These are phyloP conservation scores for Boletus fagicola DNA, from an alignment of 768 basidiomycete genomes.

Conservation along the genomic window DNA sequence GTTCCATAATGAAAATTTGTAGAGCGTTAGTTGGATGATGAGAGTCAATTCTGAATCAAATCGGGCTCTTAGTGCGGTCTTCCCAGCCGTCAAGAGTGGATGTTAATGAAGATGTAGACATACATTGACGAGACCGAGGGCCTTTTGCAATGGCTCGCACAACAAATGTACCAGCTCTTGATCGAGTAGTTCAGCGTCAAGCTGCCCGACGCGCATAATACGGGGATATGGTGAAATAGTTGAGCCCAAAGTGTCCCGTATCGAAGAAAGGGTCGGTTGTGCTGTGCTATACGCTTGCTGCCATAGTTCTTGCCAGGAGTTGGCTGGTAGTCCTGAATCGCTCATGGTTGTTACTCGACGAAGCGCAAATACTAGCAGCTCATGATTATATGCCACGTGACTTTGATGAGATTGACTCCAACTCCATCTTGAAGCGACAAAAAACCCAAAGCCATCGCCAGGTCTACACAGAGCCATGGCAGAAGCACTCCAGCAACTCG, in stretches of 20 bases:
- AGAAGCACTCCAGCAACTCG: conserved; percentile 74
- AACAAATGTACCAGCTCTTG: conserved; percentile 81
- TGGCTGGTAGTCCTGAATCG: conserved; percentile 4
- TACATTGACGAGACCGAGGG: conserved; percentile 68
- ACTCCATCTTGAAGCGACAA: not conserved
- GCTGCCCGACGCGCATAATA: conserved; percentile 81
- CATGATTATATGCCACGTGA: conserved; percentile 13
- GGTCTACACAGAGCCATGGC: conserved; percentile 46
- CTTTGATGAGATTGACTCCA: conserved; percentile 20
- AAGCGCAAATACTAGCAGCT: not conserved
- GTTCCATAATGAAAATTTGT: conserved; percentile 83
- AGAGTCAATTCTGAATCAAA: conserved; percentile 76
- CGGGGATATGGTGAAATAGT: conserved; percentile 38
- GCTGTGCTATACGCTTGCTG: conserved; percentile 65
- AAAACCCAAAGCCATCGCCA: conserved; percentile 4
- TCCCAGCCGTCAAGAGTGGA: conserved; percentile 19
- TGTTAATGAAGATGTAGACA: conserved; percentile 24
- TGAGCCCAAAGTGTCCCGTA: conserved; percentile 41
- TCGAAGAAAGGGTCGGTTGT: conserved; percentile 50
- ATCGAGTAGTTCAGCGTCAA: conserved; percentile 90
- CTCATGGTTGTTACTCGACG: conserved; percentile 14
- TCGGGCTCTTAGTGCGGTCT: conserved; percentile 58
- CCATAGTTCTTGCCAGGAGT: conserved; percentile 39
- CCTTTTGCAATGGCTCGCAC: conserved; percentile 74
- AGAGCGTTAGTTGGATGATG: conserved; percentile 66